These are phyloP conservation scores for Pseudogymnoascus sp. DNA, from an alignment of 2,329 filamentous ascomycete genomes.

Conservation along the genomic window DNA sequence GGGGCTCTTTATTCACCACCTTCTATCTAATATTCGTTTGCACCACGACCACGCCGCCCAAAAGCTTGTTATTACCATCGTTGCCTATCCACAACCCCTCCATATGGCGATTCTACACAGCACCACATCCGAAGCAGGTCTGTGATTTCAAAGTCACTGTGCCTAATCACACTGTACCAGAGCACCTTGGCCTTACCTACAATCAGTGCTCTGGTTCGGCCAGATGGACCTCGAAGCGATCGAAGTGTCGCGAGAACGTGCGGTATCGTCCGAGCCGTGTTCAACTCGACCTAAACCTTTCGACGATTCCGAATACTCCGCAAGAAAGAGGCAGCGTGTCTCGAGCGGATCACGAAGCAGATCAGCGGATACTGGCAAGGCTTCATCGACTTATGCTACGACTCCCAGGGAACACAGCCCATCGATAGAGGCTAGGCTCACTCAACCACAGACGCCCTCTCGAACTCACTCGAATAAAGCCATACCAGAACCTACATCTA, in stretches of 20 bases:
- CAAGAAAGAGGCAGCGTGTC: conserved; percentile 57
- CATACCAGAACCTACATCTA: conserved; percentile 43
- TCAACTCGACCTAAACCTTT: conserved; percentile 60
- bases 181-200: conserved; percentile 36
- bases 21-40: conserved; percentile 12
- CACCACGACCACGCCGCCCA: neutral
- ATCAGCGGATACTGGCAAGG: conserved; percentile 39
- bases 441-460: conserved; percentile 28
- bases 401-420: conserved; percentile 28
- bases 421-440: conserved; percentile 25
- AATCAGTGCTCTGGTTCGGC: conserved; percentile 43
- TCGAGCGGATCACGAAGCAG: conserved; percentile 51
- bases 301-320: conserved; percentile 42
- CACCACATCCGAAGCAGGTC: neutral
- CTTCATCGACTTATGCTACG: conserved; percentile 20
- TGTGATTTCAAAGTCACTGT: conserved; percentile 9
- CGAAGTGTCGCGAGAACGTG: conserved; percentile 46
- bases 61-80: conserved; percentile 10
- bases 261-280: conserved; percentile 56
- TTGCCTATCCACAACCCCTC: conserved; percentile 3
- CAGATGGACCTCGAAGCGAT: conserved; percentile 35
- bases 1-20: neutral
- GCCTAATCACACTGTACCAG: neutral
- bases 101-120: conserved; percentile 2
- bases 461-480: conserved; percentile 30